Base-by-base conservation (phyloP, 2,329 filamentous ascomycete species). In the Alternaria brassicae region DNA sequence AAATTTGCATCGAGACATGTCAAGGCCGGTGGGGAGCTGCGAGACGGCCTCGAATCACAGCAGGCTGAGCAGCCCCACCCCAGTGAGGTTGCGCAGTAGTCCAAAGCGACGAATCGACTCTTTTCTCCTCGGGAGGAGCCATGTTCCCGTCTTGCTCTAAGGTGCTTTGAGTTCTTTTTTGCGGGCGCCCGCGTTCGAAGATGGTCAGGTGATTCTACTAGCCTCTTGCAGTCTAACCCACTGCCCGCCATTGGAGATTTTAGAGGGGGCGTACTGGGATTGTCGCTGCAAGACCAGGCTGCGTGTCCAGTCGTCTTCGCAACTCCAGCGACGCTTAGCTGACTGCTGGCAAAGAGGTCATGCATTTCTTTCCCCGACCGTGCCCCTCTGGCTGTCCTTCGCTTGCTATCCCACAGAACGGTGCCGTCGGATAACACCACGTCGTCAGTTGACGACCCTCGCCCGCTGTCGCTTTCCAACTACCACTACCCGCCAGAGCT, bases 261-360 rank as follows among this genome's bases (percentile, higher is more conserved):
- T 65, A 30, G 60, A 53, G 61, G 52, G 49, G 51, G 67, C 63
- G 62, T 55, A 52, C 61, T 30, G 61, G 55, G 60, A 60, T 63
- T 59, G 61, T 45, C 57, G 62, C 65, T 62, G 65, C 60, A 63
- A 59, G 61, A 69, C 69, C 72, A 74, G 69, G 63, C 61, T 65
- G 67, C 65, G 69, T 72, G 70, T 69, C 72, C 72, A 69, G 59
- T 66, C 59, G 65, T 67, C 69, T 66, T 72, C 70, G 68, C 69
- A 72, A 71, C 70, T 74, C 70, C 72, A 73, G 67, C 70, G 64
- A 75, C 71, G 69, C 70, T 72, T 70, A 68, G 72, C 74, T 74
- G 72, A 74, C 74, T 60, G 67, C 72, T 72, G 67, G 63, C 64
- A 53, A 34, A 69, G 60, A 69, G 71, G 72, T 71, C 70, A 76